Base-by-base conservation (phyloP, 371 early-diverging fungal genomes). In the Actinomucor elegans region DNA sequence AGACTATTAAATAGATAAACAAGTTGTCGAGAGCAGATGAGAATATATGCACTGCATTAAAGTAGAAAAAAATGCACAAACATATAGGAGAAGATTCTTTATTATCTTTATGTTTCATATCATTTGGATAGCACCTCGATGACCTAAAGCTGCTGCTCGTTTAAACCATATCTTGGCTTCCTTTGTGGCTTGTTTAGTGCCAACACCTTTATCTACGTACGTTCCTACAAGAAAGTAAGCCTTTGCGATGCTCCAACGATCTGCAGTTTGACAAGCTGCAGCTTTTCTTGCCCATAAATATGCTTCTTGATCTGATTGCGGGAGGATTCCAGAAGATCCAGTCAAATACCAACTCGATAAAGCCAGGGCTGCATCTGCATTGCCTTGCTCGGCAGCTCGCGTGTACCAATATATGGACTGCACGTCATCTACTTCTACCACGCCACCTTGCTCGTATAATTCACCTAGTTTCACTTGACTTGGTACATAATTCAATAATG, bases 351-450 rank as follows among this genome's bases (percentile, higher is more conserved):
- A 94, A 5, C 91, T 90, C 0, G 92, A 88, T 8, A 94, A 74
- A 12, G 92, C 94, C 33, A 94, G 64, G 56, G 92, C 88, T 4
- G 86, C 87, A 34, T 92, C 90, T 4, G 90, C 75, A 60, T 91
- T 82, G 1, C 90, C 90, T 61, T 87, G 82, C 44, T 93, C 84
- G 5, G 95, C 94, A 0, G 96, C 91, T 4, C 80, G 79, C 20
- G 94, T 89, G 74, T 97, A 97, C 96, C 97, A 99, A 14, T 88
- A 90, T 53, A 98, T 93, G n/a, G 94, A 94, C 23, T 85, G 70
- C 12, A 87, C 78, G 4, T 96, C 87, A 52, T 97, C 93, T 1
- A 88, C 73, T 0, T 88, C 82, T 35, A 90, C 87, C 2, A 81
- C 84, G 4, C 75, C 72, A 4, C 98, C 99, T 52, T 92, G 87